Conservation (phyloP, 192 early-diverging fungal genomes). For the Spizellomyces sp. region DNA sequence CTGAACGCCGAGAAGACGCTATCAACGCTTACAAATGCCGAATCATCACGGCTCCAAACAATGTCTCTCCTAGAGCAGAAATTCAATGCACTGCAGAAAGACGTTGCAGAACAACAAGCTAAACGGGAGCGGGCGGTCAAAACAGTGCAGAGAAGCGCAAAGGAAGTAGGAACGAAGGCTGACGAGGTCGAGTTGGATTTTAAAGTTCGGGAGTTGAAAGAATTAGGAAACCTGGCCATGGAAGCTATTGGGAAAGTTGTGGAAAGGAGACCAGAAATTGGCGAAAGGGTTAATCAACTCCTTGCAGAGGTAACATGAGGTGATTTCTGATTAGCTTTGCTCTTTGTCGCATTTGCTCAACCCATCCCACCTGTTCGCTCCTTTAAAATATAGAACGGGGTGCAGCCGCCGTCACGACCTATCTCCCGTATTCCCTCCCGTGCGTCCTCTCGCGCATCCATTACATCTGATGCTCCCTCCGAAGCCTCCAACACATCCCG, state of each 20-base stretch:
- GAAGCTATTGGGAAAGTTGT: constrained; percentile 39
- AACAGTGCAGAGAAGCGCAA: constrained; percentile 29
- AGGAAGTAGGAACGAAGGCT: constrained; percentile 6
- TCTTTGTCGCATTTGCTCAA: neutral
- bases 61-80: constrained; percentile 48
- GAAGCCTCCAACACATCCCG: constrained; percentile 14
- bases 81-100: constrained; percentile 39
- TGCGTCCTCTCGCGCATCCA: constrained; percentile 40
- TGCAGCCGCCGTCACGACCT: constrained; percentile 48
- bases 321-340: constrained; percentile 12
- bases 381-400: constrained; percentile 21
- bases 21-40: constrained; percentile 34
- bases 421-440: constrained; percentile 49
- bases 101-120: constrained; percentile 49
- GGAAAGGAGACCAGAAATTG: constrained; percentile 42
- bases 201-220: constrained; percentile 44
- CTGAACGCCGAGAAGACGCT: constrained; percentile 37
- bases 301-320: constrained; percentile 37
- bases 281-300: constrained; percentile 37
- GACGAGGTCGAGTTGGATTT: constrained; percentile 49
- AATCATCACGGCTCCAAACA: constrained; percentile 44
- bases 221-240: constrained; percentile 48
- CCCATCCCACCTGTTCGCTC: neutral
- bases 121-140: constrained; percentile 51
- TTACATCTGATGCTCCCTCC: constrained; percentile 29